phyloP scores from a whole-genome alignment of 345 rosid species.

The Conringia planisiliqua region DNA sequence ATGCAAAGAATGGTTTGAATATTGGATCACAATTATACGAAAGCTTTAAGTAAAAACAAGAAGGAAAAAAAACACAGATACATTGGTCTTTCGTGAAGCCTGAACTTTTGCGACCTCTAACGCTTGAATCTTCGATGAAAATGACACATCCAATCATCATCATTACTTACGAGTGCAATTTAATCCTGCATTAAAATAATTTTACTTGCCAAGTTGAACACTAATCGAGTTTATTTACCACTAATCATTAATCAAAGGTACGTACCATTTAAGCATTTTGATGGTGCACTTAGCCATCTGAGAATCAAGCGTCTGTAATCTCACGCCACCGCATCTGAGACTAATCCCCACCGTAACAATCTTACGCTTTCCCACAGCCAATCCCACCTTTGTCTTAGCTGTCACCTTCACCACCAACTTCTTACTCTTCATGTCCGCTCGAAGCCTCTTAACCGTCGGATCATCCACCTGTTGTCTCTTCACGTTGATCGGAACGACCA shows the following conservation, averaged over 20 bases:
- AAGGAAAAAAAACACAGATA: background rate
- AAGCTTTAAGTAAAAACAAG: background rate
- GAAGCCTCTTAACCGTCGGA: constrained; percentile 37
- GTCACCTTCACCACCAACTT: constrained; percentile 47
- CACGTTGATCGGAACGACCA: constrained; percentile 44
- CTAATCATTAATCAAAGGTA: background rate
- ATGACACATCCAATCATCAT: background rate
- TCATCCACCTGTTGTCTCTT: constrained; percentile 46
- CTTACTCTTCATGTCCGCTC: constrained; percentile 36
- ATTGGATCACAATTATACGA: background rate
- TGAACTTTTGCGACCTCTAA: background rate
- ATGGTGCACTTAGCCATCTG: constrained; percentile 58
- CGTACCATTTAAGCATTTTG: constrained; percentile 59
- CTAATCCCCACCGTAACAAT: constrained; percentile 44
- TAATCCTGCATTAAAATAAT: constrained; percentile 23
- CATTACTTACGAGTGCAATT: constrained; percentile 18
- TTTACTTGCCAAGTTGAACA: background rate
- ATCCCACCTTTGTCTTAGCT: constrained; percentile 54
- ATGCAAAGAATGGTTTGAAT: background rate
- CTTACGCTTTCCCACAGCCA: constrained; percentile 39
- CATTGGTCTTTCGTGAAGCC: background rate
- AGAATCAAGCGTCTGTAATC: constrained; percentile 43
- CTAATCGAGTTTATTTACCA: background rate
- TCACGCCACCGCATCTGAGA: constrained; percentile 47
- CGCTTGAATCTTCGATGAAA: background rate